phyloP scores from a whole-genome alignment of 805 yeast species.

The Yamadazyma scolyti region DNA sequence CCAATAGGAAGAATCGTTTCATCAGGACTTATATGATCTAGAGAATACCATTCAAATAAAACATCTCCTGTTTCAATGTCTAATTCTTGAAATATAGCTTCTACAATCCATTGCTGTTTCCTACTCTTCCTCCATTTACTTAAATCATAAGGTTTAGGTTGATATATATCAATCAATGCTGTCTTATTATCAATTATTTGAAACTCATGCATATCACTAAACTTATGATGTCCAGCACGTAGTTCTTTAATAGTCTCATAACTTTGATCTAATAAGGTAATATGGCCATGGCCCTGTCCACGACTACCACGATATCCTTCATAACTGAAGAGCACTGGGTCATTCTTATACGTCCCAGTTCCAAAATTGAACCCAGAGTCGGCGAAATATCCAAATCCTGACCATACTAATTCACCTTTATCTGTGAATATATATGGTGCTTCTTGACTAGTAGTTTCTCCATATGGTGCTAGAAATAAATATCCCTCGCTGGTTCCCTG shows the following conservation, averaged over 20 bases:
- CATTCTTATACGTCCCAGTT: conserved; percentile 18
- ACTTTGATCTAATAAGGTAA: conserved; percentile 23
- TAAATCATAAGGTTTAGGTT: conserved; percentile 27
- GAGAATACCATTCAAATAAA: conserved; percentile 30
- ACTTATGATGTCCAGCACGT: conserved; percentile 30
- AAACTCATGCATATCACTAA: conserved; percentile 35
- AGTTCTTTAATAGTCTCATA: conserved; percentile 27
- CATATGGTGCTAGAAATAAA: no score
- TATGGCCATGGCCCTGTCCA: conserved; percentile 27
- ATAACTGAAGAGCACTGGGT: conserved; percentile 25
- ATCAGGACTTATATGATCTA: conserved; percentile 29
- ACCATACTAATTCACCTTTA: no score
- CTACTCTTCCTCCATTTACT: conserved; percentile 19
- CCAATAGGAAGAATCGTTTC: conserved; percentile 26
- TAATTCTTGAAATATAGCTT: conserved; percentile 32
- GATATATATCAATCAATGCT: conserved; percentile 28
- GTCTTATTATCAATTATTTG: conserved; percentile 26
- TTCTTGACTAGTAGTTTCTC: no score
- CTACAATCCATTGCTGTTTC: conserved; percentile 31
- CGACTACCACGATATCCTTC: conserved; percentile 29
- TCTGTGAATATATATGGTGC: no score
- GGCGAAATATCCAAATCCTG: no score
- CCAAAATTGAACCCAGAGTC: conserved; percentile 30
- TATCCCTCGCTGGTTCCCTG: no score
- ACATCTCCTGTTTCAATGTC: conserved; percentile 33